phyloP scores from a whole-genome alignment of 1,284 basidiomycete species.

The Ganoderma sinense region DNA sequence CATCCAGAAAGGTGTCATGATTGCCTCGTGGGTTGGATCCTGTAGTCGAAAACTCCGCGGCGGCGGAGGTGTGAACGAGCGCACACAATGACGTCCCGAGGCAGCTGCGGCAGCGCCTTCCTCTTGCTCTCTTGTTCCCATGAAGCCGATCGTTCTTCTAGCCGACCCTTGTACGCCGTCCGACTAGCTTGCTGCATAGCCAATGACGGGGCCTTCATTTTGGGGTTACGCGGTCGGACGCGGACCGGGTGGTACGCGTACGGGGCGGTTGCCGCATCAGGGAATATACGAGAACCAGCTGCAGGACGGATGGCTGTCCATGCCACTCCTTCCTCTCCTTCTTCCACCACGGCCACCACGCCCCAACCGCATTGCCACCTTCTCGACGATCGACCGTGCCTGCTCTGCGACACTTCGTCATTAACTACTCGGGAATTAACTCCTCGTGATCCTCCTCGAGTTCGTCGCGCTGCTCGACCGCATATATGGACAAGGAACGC shows the following conservation, averaged over 20 bases:
- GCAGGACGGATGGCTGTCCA: neutral
- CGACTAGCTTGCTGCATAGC: neutral
- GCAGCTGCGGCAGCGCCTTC: neutral
- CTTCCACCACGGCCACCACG: constrained; percentile 2
- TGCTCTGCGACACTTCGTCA: neutral
- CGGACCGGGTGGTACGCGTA: neutral
- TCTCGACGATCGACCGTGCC: neutral
- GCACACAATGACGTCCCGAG: constrained; percentile 9
- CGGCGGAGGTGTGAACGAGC: neutral
- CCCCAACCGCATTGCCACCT: neutral
- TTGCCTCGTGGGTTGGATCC: neutral
- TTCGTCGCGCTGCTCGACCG: neutral
- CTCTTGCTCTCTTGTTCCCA: neutral
- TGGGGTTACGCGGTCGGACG: neutral
- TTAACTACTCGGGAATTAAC: neutral
- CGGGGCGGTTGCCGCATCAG: neutral
- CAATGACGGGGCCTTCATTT: neutral
- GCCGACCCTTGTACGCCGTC: neutral
- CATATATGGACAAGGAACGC: constrained; percentile 1
- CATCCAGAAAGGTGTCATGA: neutral
- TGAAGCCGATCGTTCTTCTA: neutral
- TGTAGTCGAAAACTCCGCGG: constrained; percentile 1
- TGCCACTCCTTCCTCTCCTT: constrained; percentile 1
- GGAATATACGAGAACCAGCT: neutral
- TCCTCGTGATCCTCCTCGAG: neutral